Evolutionary conservation across 2,329 filamentous ascomycete species (phyloP).

Genomic region (Fusarium buxicola): DNA sequence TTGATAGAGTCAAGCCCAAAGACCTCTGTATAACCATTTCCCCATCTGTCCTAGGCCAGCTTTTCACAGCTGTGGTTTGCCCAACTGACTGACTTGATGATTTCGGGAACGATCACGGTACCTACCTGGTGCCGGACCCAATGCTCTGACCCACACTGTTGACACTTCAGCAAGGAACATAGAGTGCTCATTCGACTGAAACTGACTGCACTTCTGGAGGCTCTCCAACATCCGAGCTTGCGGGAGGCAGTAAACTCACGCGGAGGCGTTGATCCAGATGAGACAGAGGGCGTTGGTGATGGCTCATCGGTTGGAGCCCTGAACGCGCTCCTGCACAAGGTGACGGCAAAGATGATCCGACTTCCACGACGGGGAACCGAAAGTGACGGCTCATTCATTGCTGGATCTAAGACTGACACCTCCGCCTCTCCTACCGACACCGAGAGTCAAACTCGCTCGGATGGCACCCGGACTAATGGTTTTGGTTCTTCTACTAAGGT

Average conservation of each 20-base stretch:
- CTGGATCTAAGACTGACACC: too few species aligned
- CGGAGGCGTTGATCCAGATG: neutral
- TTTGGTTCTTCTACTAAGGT: neutral
- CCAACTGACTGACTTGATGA: slow-evolving; percentile 21
- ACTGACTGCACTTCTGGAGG: neutral
- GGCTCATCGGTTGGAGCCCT: neutral
- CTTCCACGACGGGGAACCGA: neutral
- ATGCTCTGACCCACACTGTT: slow-evolving; percentile 21
- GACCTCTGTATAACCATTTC: slow-evolving; percentile 1
- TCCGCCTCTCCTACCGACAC: too few species aligned
- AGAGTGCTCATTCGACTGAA: neutral
- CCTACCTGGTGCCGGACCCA: slow-evolving; percentile 16
- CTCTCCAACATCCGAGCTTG: neutral
- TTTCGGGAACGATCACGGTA: slow-evolving; percentile 25
- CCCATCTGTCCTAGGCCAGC: slow-evolving; percentile 14
- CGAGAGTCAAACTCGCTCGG: too few species aligned
- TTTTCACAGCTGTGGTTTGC: slow-evolving; percentile 32
- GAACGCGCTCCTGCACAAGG: neutral
- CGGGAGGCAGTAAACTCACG: neutral
- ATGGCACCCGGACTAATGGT: neutral
- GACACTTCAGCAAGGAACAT: slow-evolving; percentile 18
- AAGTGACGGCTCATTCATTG: neutral
- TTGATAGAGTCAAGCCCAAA: neutral
- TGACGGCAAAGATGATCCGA: neutral
- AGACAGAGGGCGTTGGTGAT: neutral